Conservation (phyloP, 306 rosid species). For the Acacia acuminata region DNA sequence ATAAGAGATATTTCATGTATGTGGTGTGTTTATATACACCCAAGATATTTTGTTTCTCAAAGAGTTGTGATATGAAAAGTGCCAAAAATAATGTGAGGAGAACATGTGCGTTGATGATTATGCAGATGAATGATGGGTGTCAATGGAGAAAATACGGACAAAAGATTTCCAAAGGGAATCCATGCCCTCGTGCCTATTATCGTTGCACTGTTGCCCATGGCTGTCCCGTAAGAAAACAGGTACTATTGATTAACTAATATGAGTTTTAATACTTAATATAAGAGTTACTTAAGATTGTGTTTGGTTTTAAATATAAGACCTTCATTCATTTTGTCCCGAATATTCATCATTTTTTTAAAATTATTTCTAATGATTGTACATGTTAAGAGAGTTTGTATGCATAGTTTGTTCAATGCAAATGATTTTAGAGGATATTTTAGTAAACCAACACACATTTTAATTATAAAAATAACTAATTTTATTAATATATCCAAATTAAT, state of each 20-base stretch:
- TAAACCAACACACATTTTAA: no score
- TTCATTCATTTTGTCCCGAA: no score
- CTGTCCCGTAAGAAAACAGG: slow-evolving; percentile 96
- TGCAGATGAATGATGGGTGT: slow-evolving; percentile 93
- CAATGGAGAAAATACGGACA: slow-evolving; percentile 99
- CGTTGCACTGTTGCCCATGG: slow-evolving; percentile 93
- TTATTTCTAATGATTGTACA: no score
- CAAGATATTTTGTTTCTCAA: not conserved
- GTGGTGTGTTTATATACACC: not conserved
- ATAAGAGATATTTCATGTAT: not conserved
- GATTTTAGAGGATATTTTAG: no score
- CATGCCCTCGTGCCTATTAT: slow-evolving; percentile 96
- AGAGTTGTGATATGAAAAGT: not conserved
- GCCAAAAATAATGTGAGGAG: not conserved
- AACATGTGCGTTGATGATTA: not conserved
- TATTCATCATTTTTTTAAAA: no score
- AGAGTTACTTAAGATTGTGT: no score
- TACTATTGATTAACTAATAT: not conserved
- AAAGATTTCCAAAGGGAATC: slow-evolving; percentile 92
- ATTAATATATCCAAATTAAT: no score
- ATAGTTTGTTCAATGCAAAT: no score
- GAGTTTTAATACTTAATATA: no score
- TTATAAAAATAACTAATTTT: no score
- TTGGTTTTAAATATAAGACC: no score
- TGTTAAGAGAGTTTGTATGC: no score